These are phyloP conservation scores for Hymenoscyphus linearis DNA, from an alignment of 2,329 filamentous ascomycete species.

Conservation along the genomic window DNA sequence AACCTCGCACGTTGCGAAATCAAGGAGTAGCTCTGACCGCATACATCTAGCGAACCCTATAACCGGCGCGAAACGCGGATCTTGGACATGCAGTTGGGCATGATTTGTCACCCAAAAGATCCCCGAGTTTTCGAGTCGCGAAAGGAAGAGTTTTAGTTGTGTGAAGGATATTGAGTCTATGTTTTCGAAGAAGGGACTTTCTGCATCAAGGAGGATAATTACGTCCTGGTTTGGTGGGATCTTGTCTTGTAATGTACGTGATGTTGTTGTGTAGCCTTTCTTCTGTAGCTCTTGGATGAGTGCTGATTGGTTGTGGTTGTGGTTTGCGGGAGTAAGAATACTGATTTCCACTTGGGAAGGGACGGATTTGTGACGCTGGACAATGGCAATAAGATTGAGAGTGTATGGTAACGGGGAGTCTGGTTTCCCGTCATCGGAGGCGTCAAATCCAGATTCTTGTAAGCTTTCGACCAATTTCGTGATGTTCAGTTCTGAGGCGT, in stretches of 20 bases:
- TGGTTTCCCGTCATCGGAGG: neutral
- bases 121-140: neutral
- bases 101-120: conserved; percentile 17
- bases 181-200: neutral
- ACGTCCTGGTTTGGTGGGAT: neutral
- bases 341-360: neutral
- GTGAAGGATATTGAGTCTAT: neutral
- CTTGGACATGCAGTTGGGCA: conserved; percentile 18
- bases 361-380: neutral
- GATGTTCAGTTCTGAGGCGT: neutral
- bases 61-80: conserved; percentile 21
- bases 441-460: neutral
- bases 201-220: neutral
- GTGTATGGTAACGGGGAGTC: neutral
- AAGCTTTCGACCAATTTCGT: neutral
- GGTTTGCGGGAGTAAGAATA: neutral
- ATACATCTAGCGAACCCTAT: conserved; percentile 24
- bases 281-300: neutral
- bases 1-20: conserved; percentile 23
- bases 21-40: conserved; percentile 19
- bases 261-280: neutral
- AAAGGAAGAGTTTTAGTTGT: neutral
- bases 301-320: neutral
- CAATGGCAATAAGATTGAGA: neutral
- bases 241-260: neutral